Evolutionary conservation across 768 basidiomycete genomes (phyloP).

Genomic region (Mycena sanguinolenta): DNA sequence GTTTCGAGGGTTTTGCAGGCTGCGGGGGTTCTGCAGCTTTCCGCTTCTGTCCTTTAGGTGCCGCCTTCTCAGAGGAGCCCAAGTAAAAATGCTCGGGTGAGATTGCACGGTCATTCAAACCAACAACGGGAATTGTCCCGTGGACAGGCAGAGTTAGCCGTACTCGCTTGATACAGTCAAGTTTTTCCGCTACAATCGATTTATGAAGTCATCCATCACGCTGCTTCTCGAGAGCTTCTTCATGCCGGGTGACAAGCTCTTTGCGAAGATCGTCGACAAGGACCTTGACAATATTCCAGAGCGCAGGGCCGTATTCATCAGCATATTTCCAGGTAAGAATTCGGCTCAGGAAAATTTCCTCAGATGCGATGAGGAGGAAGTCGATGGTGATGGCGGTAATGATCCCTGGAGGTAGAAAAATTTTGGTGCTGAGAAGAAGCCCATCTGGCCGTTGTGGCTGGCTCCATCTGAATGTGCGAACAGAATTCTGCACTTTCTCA

Average conservation of each 20-base stretch:
- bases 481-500: not conserved
- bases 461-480: conserved; percentile 6
- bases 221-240: not conserved
- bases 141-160: not conserved
- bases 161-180: not conserved
- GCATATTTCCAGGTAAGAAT: not conserved
- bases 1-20: not conserved
- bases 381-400: not conserved
- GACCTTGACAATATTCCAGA: not conserved
- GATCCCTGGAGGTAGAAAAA: not conserved
- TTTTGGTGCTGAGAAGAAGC: not conserved
- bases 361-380: not conserved
- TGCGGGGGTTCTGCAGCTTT: not conserved
- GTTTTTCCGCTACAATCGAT: not conserved
- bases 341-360: not conserved
- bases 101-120: not conserved
- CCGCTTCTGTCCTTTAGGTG: not conserved
- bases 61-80: not conserved
- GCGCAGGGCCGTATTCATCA: not conserved
- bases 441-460: not conserved
- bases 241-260: not conserved
- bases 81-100: not conserved
- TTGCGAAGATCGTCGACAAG: not conserved
- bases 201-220: not conserved
- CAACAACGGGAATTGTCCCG: not conserved